Conservation (phyloP, 352 stramenopile species). For the Saprolegnia diclina region DNA sequence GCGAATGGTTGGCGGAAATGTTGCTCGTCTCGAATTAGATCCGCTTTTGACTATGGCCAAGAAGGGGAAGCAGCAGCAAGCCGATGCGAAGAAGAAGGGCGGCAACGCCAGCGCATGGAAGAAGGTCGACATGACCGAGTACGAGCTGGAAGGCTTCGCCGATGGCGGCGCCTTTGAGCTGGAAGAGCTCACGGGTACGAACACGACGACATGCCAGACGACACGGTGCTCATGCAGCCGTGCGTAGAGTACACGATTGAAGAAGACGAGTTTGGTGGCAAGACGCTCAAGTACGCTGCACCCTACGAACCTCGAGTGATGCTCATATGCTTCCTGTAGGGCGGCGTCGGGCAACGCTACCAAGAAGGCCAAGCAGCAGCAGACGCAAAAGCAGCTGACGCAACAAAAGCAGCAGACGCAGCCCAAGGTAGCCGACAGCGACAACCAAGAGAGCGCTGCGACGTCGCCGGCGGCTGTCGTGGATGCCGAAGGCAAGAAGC, state of each 20-base stretch:
- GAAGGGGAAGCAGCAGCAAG: slow-evolving; percentile 14
- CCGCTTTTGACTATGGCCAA: slow-evolving; percentile 13
- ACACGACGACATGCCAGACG: background rate
- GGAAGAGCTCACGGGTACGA: slow-evolving; percentile 69
- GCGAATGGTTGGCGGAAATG: slow-evolving; percentile 25
- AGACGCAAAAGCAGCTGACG: background rate
- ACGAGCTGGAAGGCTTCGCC: slow-evolving; percentile 77
- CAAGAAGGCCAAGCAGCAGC: slow-evolving; percentile 4
- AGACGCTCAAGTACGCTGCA: slow-evolving; percentile 38
- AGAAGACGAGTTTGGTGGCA: slow-evolving; percentile 44
- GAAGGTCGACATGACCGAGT: slow-evolving; percentile 64
- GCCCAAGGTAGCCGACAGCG: background rate
- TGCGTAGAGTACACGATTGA: slow-evolving; percentile 53
- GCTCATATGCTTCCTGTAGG: background rate
- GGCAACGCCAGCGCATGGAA: slow-evolving; percentile 38
- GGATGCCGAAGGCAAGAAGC: slow-evolving; percentile 4
- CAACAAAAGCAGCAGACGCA: background rate
- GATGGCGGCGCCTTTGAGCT: slow-evolving; percentile 78
- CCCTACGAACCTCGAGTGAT: background rate
- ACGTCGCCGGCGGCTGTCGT: slow-evolving; percentile 13
- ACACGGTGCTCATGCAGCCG: background rate
- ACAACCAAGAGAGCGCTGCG: slow-evolving; percentile 7
- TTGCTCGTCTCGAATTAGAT: slow-evolving; percentile 5
- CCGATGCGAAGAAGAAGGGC: slow-evolving; percentile 6
- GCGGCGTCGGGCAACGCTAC: background rate